Base-by-base conservation (phyloP, 2,329 filamentous ascomycete genomes). In the Aspergillus pseudotamarii region DNA sequence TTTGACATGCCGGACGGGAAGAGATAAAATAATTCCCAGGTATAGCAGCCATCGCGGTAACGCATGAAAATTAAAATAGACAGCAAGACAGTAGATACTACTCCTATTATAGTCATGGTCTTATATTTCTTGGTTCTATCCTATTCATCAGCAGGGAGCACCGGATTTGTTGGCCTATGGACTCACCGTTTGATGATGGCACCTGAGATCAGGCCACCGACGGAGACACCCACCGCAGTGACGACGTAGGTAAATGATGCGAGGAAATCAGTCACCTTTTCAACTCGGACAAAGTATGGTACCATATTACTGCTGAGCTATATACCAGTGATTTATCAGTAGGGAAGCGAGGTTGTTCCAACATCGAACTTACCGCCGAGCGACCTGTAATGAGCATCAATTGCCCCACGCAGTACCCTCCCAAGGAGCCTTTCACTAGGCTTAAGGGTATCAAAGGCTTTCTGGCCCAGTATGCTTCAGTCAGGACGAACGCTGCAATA, bases 251-350 rank as follows among this genome's bases (percentile, higher is more conserved):
- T 28, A 10, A 58, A 48, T 21, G 63, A 65, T 19, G 64, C 66
- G 11, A 58, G 30, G 10, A 58, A 36, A 43, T 65, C 60, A 14
- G 26, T 60, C 14, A 56, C 59, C 19, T 67, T 54, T 46, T 64
- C 58, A 10, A 63, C 63, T 21, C 67, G 66, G 23, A 64, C 28
- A 30, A 68, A 69, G 48, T 64, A 69, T 1, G 61, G 45, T 10
- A 63, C 58, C 6, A 69, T 26, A 19, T 57, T 61, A 43, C 59
- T 61, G 19, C 36, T 41, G 6, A 61, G 43, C 59, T 61, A 55
- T 19, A 34, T 4, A 4, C 16, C 4, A 34, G 12, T 11, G 32
- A n/a, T 14, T 6, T 32, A 4, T 41, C 32, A 55, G 38, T n/a
- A 36, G 46, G 10, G 19, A 3, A 38, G 14, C 6, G 0, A 12